Base-by-base conservation (phyloP, 1,284 basidiomycete species). In the Tremellales sp. region DNA sequence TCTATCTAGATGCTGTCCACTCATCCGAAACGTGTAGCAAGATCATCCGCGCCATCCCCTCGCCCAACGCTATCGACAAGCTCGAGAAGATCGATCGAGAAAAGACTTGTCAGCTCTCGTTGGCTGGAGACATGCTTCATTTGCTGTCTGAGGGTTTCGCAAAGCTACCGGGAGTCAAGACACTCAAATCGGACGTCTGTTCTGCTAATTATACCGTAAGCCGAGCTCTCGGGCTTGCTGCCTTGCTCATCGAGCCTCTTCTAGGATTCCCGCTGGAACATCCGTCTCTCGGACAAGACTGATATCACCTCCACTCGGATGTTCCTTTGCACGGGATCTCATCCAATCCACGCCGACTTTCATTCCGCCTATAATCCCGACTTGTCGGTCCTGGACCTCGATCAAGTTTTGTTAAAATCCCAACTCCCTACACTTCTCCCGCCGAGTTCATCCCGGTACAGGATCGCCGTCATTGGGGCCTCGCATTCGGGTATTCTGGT, bases 401-500 rank as follows among this genome's bases (percentile, higher is more conserved):
- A 59, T 43, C 19, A 45, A 28, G 48, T 44, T 31, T 45, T 59
- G 47, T 19, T 48, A 19, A 48, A 46, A 29, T 58, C 57, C 3
- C 25, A 13, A 14, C 27, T 60, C 13, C 51, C 55, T 10, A 34
- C 44, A 12, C 45, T 53, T 14, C 43, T 61, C 21, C 52, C 34
- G 9, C 47, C 3, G 3, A 25, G n/a, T 27, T 40, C 32, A 33
- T 10, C 18, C 36, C n/a, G 12, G 13, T 41, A 43, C 5, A 44
- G 45, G 4, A 35, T 61, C 5, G 59, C 47, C 3, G 47, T 61
- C 28, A 54, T 61, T 10, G 59, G 57, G 14, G 57, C 58, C 43
- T 58, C 57, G 2, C 59, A 61, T 47, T 58, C 57, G 1, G 59
- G 59, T 13, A 40, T 61, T 9, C 45, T 61, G n/a, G 50, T 40